Conservation (phyloP, 2,329 filamentous ascomycete genomes). For the Colletotrichum nymphaeae region DNA sequence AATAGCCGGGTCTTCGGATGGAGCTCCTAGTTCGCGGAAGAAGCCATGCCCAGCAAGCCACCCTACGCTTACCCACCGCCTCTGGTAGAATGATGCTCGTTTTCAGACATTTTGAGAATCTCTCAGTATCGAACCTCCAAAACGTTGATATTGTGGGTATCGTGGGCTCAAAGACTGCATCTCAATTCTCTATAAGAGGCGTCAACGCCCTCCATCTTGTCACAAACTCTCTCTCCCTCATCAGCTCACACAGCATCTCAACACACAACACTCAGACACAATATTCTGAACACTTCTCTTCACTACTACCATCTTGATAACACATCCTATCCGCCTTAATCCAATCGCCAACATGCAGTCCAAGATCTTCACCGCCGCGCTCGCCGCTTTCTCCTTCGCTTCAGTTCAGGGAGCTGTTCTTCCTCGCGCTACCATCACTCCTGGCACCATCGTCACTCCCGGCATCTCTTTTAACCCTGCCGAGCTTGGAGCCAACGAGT, state of each 20-base stretch:
- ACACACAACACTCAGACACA: background rate
- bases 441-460: constrained; percentile 3
- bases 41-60: constrained; percentile 1
- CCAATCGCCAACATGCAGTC: constrained; percentile 31
- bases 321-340: background rate
- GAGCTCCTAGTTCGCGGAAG: background rate
- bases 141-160: constrained; percentile 4
- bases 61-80: background rate
- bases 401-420: constrained; percentile 7
- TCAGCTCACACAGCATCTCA: background rate
- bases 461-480: background rate
- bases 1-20: background rate
- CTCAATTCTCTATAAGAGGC: constrained; percentile 25
- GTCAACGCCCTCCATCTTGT: background rate
- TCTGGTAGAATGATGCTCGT: background rate
- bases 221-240: background rate
- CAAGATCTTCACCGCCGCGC: constrained; percentile 28
- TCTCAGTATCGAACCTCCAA: background rate
- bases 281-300: background rate
- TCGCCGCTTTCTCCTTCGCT: constrained; percentile 33
- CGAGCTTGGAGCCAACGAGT: background rate
- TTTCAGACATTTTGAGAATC: constrained; percentile 1
- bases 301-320: background rate
- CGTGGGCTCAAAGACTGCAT: background rate
- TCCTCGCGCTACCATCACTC: background rate